Conservation (phyloP, 805 yeast species). For the Lipomyces chichibuensis region DNA sequence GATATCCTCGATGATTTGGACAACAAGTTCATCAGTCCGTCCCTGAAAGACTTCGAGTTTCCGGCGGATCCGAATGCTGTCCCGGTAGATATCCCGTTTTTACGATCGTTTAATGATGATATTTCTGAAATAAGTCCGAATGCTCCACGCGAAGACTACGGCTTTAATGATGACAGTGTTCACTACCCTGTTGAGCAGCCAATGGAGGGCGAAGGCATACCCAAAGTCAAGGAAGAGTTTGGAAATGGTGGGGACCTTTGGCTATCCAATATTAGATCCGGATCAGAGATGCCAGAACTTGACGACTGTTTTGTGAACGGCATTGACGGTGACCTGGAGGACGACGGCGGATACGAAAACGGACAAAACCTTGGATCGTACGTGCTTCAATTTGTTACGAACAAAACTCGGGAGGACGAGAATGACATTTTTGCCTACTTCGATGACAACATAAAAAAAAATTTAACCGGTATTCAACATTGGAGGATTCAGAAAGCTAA, state of each 20-base stretch:
- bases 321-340: constrained; percentile 27
- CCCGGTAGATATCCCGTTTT: constrained; percentile 29
- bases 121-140: constrained; percentile 38
- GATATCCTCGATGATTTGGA: constrained; percentile 35
- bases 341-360: constrained; percentile 37
- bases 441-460: constrained; percentile 67
- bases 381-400: constrained; percentile 19
- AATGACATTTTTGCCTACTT: constrained; percentile 69
- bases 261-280: constrained; percentile 22
- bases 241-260: constrained; percentile 36
- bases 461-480: constrained; percentile 89
- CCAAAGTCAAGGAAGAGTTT: constrained; percentile 19
- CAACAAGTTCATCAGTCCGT: constrained; percentile 61
- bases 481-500: constrained; percentile 78
- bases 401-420: constrained; percentile 31
- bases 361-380: constrained; percentile 12
- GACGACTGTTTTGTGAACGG: constrained; percentile 15
- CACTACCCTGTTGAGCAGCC: constrained; percentile 7
- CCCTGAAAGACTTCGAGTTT: constrained; percentile 53
- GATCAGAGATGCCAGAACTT: constrained; percentile 7
- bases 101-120: constrained; percentile 39
- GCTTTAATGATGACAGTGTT: constrained; percentile 33
- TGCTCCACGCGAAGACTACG: constrained; percentile 35
- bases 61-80: constrained; percentile 24
- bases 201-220: not conserved